These are phyloP conservation scores for Coemansia biformis DNA, from an alignment of 192 early-diverging fungal species.

Conservation along the genomic window DNA sequence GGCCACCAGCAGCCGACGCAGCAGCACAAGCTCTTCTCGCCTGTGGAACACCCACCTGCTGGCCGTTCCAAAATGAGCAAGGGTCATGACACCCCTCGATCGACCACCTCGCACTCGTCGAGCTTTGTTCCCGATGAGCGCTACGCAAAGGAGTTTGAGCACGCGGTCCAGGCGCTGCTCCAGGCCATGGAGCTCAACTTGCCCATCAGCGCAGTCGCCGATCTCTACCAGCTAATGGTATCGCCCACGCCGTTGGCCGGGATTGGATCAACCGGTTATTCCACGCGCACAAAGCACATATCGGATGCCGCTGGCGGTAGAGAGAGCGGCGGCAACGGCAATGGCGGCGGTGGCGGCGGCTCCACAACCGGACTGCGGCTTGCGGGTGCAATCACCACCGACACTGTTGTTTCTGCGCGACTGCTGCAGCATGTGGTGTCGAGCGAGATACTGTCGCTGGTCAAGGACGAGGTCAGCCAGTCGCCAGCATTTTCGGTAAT, in stretches of 20 bases:
- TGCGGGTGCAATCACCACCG: slow-evolving; percentile 18
- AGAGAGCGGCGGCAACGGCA: no score
- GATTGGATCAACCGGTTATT: slow-evolving; percentile 31
- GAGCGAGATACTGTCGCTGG: slow-evolving; percentile 45
- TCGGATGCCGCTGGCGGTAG: no score
- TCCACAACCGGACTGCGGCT: slow-evolving; percentile 18
- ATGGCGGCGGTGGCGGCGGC: no score
- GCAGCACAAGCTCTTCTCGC: neutral
- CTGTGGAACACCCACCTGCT: no score
- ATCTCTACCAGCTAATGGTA: slow-evolving; percentile 37
- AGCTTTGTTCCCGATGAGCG: slow-evolving; percentile 16
- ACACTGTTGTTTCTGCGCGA: slow-evolving; percentile 29
- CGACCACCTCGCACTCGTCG: slow-evolving; percentile 1
- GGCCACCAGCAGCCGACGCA: neutral
- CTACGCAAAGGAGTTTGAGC: slow-evolving; percentile 35
- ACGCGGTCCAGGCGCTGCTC: slow-evolving; percentile 43
- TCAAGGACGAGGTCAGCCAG: slow-evolving; percentile 50
- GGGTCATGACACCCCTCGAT: slow-evolving; percentile 5
- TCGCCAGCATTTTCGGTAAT: slow-evolving; percentile 48
- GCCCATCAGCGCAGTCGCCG: slow-evolving; percentile 36
- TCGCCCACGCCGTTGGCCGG: slow-evolving; percentile 22
- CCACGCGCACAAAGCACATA: no score
- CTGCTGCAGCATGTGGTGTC: slow-evolving; percentile 47
- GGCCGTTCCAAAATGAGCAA: slow-evolving; percentile 2
- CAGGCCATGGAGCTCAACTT: slow-evolving; percentile 47